Evolutionary conservation across 169 alveolate genomes (phyloP), one percentile per base, ranked within the genome.

Genomic region (Ichthyophthirius multifiliis): DNA sequence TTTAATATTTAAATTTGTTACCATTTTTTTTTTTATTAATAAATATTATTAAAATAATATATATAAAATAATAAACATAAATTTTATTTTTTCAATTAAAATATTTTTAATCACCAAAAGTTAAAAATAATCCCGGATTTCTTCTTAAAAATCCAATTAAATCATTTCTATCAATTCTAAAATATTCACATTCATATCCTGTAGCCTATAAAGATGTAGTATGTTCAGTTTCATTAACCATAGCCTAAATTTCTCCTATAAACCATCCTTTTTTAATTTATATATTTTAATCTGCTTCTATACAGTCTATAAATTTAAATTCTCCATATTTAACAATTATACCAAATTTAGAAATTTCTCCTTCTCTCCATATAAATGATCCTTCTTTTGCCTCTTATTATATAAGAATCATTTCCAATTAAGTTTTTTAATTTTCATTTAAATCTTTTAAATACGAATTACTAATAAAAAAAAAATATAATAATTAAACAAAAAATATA

Each of bases 61-160:
- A 41, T 9, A 41, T 41, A 41, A 41, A 41, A 41, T 41, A 9
- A 41, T 41, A 41, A 41, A 41, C 13, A 9, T 41, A 55, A 13
- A 55, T 55, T 20, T 1, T 2, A 12, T 10, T 34, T 10, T 32
- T 12, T 67, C 77, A 67, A 10, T 35, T 37, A 39, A 67, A 67
- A 67, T 67, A 67, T 67, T 67, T 37, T 4, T 47, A 67, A 18
- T 67, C 77, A 15, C 77, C 77, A 39, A 67, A 67, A 4, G 77
- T 62, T 15, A 67, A 37, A 18, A 67, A 67, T 4, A 67, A 37
- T n/a, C 77, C 77, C 1, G 77, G 77, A 39, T 67, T 67, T 67
- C 77, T 67, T 67, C 77, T 67, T 67, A 67, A 67, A 39, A 67
- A 67, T 16, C 62, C 43, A 18, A 67, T 18, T 18, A 67, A 67